Percentiles rank a stretch among this genome's conserved stretches.
Conservation (phyloP, 2,329 filamentous ascomycete species). For the Cladosporium sp. region DNA sequence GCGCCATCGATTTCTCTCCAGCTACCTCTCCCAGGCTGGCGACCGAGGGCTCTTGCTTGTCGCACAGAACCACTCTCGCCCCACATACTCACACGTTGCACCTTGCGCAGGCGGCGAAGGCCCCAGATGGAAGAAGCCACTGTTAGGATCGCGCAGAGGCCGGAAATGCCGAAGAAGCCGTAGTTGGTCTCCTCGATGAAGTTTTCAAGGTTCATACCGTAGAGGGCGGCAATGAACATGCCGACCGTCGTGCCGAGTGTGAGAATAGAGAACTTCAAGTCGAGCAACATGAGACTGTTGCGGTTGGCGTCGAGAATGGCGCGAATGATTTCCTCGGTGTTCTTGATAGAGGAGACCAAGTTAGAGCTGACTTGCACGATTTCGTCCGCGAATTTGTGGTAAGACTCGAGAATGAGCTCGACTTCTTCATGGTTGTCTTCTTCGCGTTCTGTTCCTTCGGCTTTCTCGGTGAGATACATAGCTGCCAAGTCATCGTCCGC, state of each 20-base stretch:
- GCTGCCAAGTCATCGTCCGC: conserved; percentile 91
- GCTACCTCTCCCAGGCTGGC: conserved; percentile 31
- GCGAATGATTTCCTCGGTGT: conserved; percentile 97
- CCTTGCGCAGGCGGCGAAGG: conserved; percentile 76
- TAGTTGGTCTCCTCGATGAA: conserved; percentile 93
- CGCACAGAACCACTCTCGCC: conserved; percentile 52
- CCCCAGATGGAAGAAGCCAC: conserved; percentile 81
- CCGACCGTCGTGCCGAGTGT: conserved; percentile 93
- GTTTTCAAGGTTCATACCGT: conserved; percentile 99
- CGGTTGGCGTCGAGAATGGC: conserved; percentile 97
- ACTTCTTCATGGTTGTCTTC: conserved; percentile 94
- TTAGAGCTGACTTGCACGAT: conserved; percentile 95
- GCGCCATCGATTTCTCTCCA: conserved; percentile 34
- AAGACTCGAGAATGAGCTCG: conserved; percentile 94
- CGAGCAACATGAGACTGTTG: conserved; percentile 95
- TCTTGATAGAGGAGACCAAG: conserved; percentile 89
- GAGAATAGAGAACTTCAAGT: conserved; percentile 93
- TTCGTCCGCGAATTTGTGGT: conserved; percentile 96
- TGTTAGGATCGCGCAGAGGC: conserved; percentile 70
- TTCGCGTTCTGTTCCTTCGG: conserved; percentile 68
- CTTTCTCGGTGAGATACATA: conserved; percentile 95
- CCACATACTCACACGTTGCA: conserved; percentile 89
- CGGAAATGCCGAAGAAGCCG: conserved; percentile 78
- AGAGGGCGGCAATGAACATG: conserved; percentile 96
- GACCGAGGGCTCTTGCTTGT: conserved; percentile 20